phyloP scores from a whole-genome alignment of 306 rosid genomes.

The Crotalaria pallida region DNA sequence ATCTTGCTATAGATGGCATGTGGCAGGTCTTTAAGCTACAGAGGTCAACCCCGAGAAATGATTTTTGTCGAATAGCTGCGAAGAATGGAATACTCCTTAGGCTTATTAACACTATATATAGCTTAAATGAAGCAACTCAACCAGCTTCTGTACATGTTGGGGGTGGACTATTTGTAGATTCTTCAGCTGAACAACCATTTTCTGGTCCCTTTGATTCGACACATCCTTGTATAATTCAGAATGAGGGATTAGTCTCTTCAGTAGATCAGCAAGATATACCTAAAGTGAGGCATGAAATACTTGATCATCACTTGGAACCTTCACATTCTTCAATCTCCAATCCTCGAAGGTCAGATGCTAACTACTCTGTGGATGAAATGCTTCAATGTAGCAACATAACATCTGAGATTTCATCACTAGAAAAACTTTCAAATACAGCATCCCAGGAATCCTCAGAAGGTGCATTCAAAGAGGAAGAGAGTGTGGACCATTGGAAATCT shows the following conservation, averaged over 20 bases:
- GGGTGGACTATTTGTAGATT: slow-evolving; percentile 69
- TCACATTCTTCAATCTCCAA: slow-evolving; percentile 75
- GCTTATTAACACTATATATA: slow-evolving; percentile 94
- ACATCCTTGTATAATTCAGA: slow-evolving; percentile 58
- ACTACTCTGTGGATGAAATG: slow-evolving; percentile 63
- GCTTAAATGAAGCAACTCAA: slow-evolving; percentile 95
- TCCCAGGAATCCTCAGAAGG: slow-evolving; percentile 51
- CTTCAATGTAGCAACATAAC: slow-evolving; percentile 55
- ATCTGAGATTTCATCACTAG: slow-evolving; percentile 43
- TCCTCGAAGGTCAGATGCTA: slow-evolving; percentile 70
- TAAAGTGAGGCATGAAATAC: slow-evolving; percentile 56
- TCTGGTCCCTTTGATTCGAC: slow-evolving; percentile 72
- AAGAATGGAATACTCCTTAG: slow-evolving; percentile 89
- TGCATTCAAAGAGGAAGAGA: slow-evolving; percentile 53
- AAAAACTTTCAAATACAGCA: slow-evolving; percentile 39
- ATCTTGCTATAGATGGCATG: slow-evolving; percentile 81
- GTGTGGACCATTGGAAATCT: slow-evolving; percentile 54
- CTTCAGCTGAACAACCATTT: slow-evolving; percentile 62
- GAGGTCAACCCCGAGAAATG: slow-evolving; percentile 89
- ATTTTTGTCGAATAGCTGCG: slow-evolving; percentile 93
- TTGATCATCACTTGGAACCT: slow-evolving; percentile 72
- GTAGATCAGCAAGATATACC: slow-evolving; percentile 58
- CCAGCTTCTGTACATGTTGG: slow-evolving; percentile 77
- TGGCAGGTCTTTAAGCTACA: slow-evolving; percentile 95
- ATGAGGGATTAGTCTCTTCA: slow-evolving; percentile 49